phyloP scores from a whole-genome alignment of 1,284 basidiomycete genomes.

The Laetiporus sulphureus region DNA sequence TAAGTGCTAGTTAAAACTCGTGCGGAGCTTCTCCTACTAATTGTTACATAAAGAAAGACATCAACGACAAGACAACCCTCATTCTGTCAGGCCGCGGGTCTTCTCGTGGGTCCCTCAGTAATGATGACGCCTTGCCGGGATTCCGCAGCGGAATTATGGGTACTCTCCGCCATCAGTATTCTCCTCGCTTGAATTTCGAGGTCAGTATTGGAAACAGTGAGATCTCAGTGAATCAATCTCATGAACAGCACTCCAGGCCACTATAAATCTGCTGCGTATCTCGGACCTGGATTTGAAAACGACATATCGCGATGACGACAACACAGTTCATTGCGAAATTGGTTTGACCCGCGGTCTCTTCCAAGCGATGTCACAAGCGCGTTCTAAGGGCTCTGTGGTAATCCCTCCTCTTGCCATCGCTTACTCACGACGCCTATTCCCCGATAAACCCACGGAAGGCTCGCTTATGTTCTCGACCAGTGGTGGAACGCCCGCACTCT shows the following conservation, averaged over 20 bases:
- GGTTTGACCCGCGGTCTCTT: slow-evolving; percentile 12
- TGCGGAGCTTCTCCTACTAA: slow-evolving; percentile 4
- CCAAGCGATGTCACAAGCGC: slow-evolving; percentile 1
- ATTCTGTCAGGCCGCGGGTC: slow-evolving; percentile 9
- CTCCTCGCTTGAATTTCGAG: slow-evolving; percentile 34
- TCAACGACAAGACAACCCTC: slow-evolving; percentile 22
- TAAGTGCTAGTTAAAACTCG: too few species aligned
- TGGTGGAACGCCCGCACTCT: slow-evolving; percentile 15
- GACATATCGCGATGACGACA: slow-evolving; percentile 21
- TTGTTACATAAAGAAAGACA: slow-evolving; percentile 14
- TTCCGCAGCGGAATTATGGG: slow-evolving; percentile 29
- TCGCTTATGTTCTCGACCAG: slow-evolving; percentile 17
- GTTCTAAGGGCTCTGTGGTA: slow-evolving; percentile 3
- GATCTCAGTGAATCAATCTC: background rate
- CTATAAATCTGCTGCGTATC: slow-evolving; percentile 21
- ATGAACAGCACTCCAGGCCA: slow-evolving; percentile 17
- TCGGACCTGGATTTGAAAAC: slow-evolving; percentile 20
- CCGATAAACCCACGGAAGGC: slow-evolving; percentile 23
- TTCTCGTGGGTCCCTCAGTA: slow-evolving; percentile 7
- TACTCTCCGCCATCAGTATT: slow-evolving; percentile 45
- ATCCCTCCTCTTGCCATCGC: slow-evolving; percentile 23
- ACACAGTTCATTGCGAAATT: slow-evolving; percentile 18
- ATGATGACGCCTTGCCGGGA: slow-evolving; percentile 2
- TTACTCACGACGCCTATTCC: slow-evolving; percentile 28
- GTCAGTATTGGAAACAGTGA: slow-evolving; percentile 19